A percentile compares a stretch with the other conserved stretches of the same genome.
Evolutionary conservation across 768 basidiomycete species (phyloP).

Genomic region (Termitomyces sp.): DNA sequence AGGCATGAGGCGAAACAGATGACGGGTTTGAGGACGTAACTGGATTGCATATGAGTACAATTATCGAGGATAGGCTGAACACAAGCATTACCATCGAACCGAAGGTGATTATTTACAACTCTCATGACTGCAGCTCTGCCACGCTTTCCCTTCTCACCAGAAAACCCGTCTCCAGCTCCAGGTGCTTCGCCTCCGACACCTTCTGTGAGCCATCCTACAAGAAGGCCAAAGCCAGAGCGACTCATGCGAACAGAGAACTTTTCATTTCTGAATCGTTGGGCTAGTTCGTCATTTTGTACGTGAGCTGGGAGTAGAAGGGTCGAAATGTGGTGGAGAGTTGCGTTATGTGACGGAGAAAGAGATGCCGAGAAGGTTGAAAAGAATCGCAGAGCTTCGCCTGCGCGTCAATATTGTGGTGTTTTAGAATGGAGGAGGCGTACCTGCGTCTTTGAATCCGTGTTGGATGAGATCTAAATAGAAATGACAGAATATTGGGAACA

Average conservation of each 20-base stretch:
- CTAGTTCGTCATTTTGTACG: constrained; percentile 76
- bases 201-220: constrained; percentile 96
- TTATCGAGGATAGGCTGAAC: background rate
- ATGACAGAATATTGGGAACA: constrained; percentile 96
- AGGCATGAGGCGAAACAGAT: constrained; percentile 54
- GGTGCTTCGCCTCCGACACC: constrained; percentile 82
- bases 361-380: constrained; percentile 65
- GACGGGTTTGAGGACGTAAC: constrained; percentile 71
- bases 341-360: constrained; percentile 58
- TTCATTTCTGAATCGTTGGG: constrained; percentile 82
- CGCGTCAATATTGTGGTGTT: constrained; percentile 12
- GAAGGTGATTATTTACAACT: constrained; percentile 90
- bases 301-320: constrained; percentile 80
- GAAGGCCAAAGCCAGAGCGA: constrained; percentile 83
- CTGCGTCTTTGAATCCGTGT: constrained; percentile 85
- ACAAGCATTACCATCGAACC: constrained; percentile 69
- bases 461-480: constrained; percentile 95
- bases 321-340: constrained; percentile 71
- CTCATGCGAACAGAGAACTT: constrained; percentile 90
- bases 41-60: constrained; percentile 26
- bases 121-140: constrained; percentile 88
- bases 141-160: constrained; percentile 76
- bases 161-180: constrained; percentile 74
- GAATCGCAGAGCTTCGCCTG: constrained; percentile 62
- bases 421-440: constrained; percentile 35